These are phyloP conservation scores for Fallopia convolvulus DNA, from an alignment of 148 eudicot species.

Conservation along the genomic window DNA sequence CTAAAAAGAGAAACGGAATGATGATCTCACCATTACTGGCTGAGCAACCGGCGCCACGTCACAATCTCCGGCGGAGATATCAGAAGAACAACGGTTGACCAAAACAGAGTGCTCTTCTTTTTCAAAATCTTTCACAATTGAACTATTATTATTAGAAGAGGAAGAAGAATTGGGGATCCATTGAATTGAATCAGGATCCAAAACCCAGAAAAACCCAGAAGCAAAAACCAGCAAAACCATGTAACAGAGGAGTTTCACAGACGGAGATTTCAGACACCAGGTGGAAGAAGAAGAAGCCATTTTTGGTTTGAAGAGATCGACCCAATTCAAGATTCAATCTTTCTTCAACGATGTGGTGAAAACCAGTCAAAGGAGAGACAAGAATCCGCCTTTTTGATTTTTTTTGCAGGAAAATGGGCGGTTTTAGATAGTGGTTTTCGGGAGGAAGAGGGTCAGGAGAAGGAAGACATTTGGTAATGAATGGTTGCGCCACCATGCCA, in stretches of 20 bases:
- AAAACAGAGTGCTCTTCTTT: not conserved
- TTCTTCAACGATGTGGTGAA: not conserved
- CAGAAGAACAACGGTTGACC: not conserved
- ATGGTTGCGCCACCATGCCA: conserved; percentile 48
- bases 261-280: not conserved
- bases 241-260: conserved; percentile 12
- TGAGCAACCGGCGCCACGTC: conserved; percentile 3
- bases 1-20: not conserved
- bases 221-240: conserved; percentile 6
- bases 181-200: not conserved
- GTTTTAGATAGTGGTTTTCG: conserved; percentile 3
- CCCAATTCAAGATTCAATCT: not conserved
- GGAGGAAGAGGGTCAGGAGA: conserved; percentile 2
- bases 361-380: not conserved
- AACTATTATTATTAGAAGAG: not conserved
- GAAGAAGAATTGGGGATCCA: not conserved
- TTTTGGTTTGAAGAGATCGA: not conserved
- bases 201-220: conserved; percentile 13
- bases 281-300: conserved; percentile 5
- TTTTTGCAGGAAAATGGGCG: conserved; percentile 1
- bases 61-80: not conserved
- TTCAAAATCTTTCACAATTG: not conserved
- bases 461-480: conserved; percentile 37
- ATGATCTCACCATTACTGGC: not conserved
- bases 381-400: not conserved